These are phyloP conservation scores for Kernera saxatilis DNA, from an alignment of 345 rosid genomes.

Conservation along the genomic window DNA sequence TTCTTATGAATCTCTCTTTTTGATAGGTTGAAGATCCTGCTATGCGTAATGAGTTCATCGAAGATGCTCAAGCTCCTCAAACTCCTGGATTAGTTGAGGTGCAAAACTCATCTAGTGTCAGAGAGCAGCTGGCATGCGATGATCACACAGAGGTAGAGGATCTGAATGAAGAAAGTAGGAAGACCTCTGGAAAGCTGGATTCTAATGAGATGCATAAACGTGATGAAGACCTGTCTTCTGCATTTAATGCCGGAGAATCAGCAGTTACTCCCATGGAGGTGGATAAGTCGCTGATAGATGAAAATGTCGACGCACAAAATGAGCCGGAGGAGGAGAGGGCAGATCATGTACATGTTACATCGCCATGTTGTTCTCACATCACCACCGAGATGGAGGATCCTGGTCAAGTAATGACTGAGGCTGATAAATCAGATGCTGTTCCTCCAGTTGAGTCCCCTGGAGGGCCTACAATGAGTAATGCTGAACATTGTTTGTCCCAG, in stretches of 20 bases:
- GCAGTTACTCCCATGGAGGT: conserved; percentile 27
- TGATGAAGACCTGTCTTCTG: conserved; percentile 28
- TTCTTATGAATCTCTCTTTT: conserved; percentile 17
- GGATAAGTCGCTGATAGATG: conserved; percentile 28
- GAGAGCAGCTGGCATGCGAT: conserved; percentile 58
- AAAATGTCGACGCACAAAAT: conserved; percentile 24
- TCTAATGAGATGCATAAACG: conserved; percentile 25
- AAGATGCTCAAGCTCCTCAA: conserved; percentile 83
- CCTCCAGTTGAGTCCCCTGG: conserved; percentile 29
- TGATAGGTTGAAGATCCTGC: conserved; percentile 46
- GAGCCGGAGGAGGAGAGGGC: conserved; percentile 35
- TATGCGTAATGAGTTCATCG: conserved; percentile 45
- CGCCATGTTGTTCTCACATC: conserved; percentile 42
- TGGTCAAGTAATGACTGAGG: conserved; percentile 28
- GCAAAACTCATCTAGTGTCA: conserved; percentile 56
- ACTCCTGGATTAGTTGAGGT: conserved; percentile 87
- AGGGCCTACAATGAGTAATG: conserved; percentile 25
- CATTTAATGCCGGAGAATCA: conserved; percentile 30
- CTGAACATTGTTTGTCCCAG: conserved; percentile 34
- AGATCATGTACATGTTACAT: conserved; percentile 36
- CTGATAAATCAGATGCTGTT: conserved; percentile 27
- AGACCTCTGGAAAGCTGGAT: conserved; percentile 31
- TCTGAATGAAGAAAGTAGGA: conserved; percentile 37
- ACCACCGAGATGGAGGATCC: conserved; percentile 41
- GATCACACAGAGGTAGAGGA: conserved; percentile 67